A percentile compares a stretch with the other conserved stretches of the same genome.
Evolutionary conservation across 129 eudicot species (phyloP).

Genomic region (Solidago caesia): DNA sequence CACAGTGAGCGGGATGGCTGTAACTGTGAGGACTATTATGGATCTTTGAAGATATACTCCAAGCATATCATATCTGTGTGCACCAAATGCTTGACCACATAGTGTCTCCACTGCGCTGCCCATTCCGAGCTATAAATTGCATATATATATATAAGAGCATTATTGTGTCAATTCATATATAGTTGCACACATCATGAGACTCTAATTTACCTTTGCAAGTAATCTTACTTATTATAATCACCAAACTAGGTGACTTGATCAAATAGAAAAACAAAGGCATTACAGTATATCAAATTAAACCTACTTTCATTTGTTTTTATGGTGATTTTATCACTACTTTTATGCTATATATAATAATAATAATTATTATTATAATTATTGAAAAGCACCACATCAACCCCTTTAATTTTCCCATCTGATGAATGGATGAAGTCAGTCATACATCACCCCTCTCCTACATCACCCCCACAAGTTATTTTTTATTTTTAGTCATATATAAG

Average conservation of each 20-base stretch:
- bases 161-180: background rate
- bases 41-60: slow-evolving; percentile 85
- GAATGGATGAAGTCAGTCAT: no score
- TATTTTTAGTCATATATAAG: no score
- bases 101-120: slow-evolving; percentile 85
- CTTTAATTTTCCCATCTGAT: no score
- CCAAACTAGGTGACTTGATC: background rate
- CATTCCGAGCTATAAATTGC: slow-evolving; percentile 78
- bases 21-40: slow-evolving; percentile 47
- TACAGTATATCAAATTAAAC: background rate
- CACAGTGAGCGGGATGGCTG: slow-evolving; percentile 49
- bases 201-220: background rate
- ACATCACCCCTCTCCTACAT: no score
- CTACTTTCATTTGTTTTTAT: background rate
- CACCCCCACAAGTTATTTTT: no score
- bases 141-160: background rate
- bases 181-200: background rate
- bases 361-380: no score
- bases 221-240: background rate
- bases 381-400: no score
- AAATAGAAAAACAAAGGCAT: background rate
- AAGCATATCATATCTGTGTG: slow-evolving; percentile 60
- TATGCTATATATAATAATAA: no score
- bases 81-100: slow-evolving; percentile 86
- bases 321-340: background rate